Evolutionary conservation across 768 basidiomycete genomes (phyloP), one percentile per base, ranked within the genome.

Genomic region (Rickenella mellea): DNA sequence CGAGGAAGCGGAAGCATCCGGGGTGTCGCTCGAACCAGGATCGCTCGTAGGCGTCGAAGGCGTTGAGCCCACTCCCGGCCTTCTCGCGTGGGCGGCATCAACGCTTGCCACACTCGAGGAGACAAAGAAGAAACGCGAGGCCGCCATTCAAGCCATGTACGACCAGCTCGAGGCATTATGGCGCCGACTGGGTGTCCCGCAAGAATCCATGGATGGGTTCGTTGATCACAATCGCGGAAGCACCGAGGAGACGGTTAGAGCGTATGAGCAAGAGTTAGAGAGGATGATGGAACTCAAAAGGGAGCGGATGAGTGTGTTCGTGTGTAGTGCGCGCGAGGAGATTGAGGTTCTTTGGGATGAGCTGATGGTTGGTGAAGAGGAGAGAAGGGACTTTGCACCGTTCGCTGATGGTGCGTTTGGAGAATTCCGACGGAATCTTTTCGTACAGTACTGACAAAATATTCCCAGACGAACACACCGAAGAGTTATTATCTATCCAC

Each of bases 141-240:
- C 74, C 1, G 78, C 82, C 49, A 97, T 99, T 24, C 94, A 99
- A 58, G 73, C 80, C 0, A 83, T 97, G 70, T 99, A 92, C 55
- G 91, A 98, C 59, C 80, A 90, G 48, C 72, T 99, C 1, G 93
- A 94, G 57, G 79, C 79, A 0, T 71, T 98, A 3, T 99, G 94
- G 94, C 73, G 72, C 45, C 66, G 92, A 43, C 70, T 98, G 45
- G 92, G 89, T 11, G 79, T 94, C 4, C 59, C 71, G 1, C 86
- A 92, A 37, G 63, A 60, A 1, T 83, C 82, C 33, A 90, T 92
- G 76, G 90, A 98, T 52, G 76, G 72, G n/a, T 99, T 99, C 54
- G 84, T 97, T 0, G 90, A 97, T 32, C 14, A 57, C 49, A 55
- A 94, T 57, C 69, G 86, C 22, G 94, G 94, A 3, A 83, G 80